Percentiles rank a stretch among this genome's conserved stretches.
phyloP scores from a whole-genome alignment of 495 filamentous ascomycete genomes.

The Tuber indicum region DNA sequence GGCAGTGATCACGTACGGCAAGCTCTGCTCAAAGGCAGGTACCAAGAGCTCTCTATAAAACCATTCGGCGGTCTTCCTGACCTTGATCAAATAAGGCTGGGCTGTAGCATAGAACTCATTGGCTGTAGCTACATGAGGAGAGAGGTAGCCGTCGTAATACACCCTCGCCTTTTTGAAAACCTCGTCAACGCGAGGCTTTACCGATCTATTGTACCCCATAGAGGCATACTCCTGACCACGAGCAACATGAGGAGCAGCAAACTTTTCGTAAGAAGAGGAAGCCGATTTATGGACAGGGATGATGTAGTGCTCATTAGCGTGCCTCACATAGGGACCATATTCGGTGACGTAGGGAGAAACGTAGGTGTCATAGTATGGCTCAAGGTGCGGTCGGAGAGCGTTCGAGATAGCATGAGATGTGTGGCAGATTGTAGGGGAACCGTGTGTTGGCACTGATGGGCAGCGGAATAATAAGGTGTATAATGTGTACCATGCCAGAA shows the following conservation, averaged over 20 bases:
- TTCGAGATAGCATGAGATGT: slow-evolving; percentile 68
- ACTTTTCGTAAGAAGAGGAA: slow-evolving; percentile 52
- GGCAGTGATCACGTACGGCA: slow-evolving; percentile 64
- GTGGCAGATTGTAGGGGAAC: slow-evolving; percentile 74
- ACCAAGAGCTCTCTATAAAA: slow-evolving; percentile 65
- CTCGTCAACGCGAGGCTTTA: slow-evolving; percentile 65
- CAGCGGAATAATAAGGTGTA: slow-evolving; percentile 75
- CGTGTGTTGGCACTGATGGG: slow-evolving; percentile 60
- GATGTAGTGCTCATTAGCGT: slow-evolving; percentile 36
- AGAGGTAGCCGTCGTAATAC: slow-evolving; percentile 63
- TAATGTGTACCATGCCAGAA: slow-evolving; percentile 79
- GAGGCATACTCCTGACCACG: slow-evolving; percentile 58
- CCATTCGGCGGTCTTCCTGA: slow-evolving; percentile 54
- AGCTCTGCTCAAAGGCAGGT: slow-evolving; percentile 64
- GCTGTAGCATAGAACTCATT: slow-evolving; percentile 44
- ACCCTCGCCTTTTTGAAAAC: slow-evolving; percentile 53
- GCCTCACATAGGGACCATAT: slow-evolving; percentile 60
- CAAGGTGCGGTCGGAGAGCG: slow-evolving; percentile 63
- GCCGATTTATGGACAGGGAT: slow-evolving; percentile 26
- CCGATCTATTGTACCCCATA: slow-evolving; percentile 67
- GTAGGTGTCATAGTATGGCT: slow-evolving; percentile 82
- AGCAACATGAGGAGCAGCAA: slow-evolving; percentile 70
- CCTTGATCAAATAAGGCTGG: slow-evolving; percentile 65
- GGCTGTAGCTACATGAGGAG: slow-evolving; percentile 64
- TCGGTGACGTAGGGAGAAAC: slow-evolving; percentile 74